Base-by-base conservation (phyloP, 805 yeast genomes). In the Candida dendrica region DNA sequence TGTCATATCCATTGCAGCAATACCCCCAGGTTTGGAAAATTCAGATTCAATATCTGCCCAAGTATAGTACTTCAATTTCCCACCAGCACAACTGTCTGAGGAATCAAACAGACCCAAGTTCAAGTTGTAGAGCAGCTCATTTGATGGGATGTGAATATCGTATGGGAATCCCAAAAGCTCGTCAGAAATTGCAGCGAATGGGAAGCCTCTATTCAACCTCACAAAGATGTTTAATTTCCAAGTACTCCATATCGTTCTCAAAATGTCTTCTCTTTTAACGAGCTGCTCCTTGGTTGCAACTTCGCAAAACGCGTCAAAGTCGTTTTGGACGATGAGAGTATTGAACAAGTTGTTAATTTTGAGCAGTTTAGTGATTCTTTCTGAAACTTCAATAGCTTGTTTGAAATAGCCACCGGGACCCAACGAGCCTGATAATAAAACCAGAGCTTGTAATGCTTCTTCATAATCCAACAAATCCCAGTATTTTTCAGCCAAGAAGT, bases 221-320 rank as follows among this genome's bases (percentile, higher is more conserved):
- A 63, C 42, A 42, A 56, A 63, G 11, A 58, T 59, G 40, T 61
- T 59, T 38, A 61, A 47, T 43, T 60, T 63, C 65, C 66, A 69
- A 6, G 61, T 55, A 5, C 60, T 58, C 74, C 74, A 69, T 11
- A 68, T 45, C 3, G 61, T 47, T 44, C 72, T 50, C 8, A 63
- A 40, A 32, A 56, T 42, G 37, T 56, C 51, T 42, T 67, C 70
- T 36, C 68, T 56, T 29, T 58, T 60, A 8, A 59, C 39, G 2
- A 63, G 46, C 42, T 66, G 71, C 34, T 56, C 53, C 43, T 56
- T 58, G 1, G 68, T 59, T 2, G 60, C 55, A 15, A 52, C 42
- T 6, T 42, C 46, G 3, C 61, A 42, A 41, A 56, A 48, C 3
- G 52, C 55, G 10, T 45, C 34, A 49, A 61, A 63, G 33, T 63